Evolutionary conservation across 148 eudicot genomes (phyloP), one percentile per base, ranked within the genome.

Genomic region (Silene latifolia): DNA sequence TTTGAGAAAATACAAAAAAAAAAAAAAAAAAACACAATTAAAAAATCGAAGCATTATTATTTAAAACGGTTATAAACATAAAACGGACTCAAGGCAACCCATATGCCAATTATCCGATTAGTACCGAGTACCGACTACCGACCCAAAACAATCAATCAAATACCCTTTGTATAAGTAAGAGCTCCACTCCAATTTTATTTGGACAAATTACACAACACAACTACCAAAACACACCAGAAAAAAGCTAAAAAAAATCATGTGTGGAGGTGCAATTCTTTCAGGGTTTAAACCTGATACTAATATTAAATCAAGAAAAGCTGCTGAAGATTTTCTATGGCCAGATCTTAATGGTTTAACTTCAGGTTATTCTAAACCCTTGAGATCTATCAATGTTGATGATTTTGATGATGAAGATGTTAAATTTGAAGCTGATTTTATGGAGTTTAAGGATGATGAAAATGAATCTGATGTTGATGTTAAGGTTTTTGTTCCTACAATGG

Each of bases 211-310:
- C 23, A 7, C 0, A 51, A 24, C 0, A 71, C 8, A 18, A 18
- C 59, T n/a, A 59, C 8, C 1, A 18, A 18, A 73, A 74, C 7
- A 74, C 19, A 65, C 21, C 8, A 24, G 0, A 27, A 17, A 14
- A 75, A 66, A 54, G 2, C 27, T 7, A 18, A 63, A 1, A 3
- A 64, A 27, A 76, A 76, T 76, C 67, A 76, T 76, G 79, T 76
- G 79, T 76, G 79, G 79, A 23, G 79, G 73, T 35, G 78, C 78
- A 32, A 71, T 76, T 1, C 68, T 76, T 12, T 67, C 78, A 18
- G 78, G 59, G 4, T 76, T 35, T 24, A 76, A 64, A 29, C 71
- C 72, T 2, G 18, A 67, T 19, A 8, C 4, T 10, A 67, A 67
- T 44, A n/a, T 14, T 3, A 67, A 42, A 42, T 67, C 71, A 67